Percentiles rank a stretch among this genome's conserved stretches.
Conservation (phyloP, 208 protist genomes). For the Lotmaria passim region DNA sequence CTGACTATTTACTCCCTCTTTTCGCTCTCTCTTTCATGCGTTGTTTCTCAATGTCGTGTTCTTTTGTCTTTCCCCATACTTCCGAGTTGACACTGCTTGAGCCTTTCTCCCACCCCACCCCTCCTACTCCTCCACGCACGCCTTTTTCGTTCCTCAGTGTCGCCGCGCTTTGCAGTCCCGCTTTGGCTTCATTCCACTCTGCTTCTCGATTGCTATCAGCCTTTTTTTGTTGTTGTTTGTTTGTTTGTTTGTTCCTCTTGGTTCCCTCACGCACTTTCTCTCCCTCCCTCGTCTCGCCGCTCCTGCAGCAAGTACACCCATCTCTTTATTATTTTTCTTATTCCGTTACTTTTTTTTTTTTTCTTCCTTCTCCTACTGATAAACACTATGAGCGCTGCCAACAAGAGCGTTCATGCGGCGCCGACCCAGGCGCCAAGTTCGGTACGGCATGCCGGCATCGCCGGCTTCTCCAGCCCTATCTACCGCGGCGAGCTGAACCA, state of each 20-base stretch:
- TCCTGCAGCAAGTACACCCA: too few relatives aligned
- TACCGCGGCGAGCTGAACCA: slow-evolving; percentile 23
- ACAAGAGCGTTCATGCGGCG: not conserved
- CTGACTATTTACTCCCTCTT: too few relatives aligned
- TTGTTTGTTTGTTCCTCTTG: not conserved
- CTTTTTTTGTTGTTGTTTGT: slow-evolving; percentile 11
- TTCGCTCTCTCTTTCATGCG: slow-evolving; percentile 9
- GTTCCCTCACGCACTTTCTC: too few relatives aligned
- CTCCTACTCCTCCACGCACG: too few relatives aligned
- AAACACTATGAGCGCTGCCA: not conserved
- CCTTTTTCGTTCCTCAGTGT: too few relatives aligned
- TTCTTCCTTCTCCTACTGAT: slow-evolving; percentile 8
- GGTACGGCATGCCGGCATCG: slow-evolving; percentile 28
- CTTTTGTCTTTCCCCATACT: not conserved
- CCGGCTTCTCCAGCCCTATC: slow-evolving; percentile 30
- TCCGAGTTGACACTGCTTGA: too few relatives aligned
- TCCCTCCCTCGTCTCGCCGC: too few relatives aligned
- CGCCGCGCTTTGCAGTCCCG: too few relatives aligned
- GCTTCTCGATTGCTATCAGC: too few relatives aligned
- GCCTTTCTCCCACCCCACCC: too few relatives aligned
- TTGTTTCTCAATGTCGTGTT: not conserved
- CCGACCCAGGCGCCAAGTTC: not conserved
- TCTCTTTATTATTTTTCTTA: too few relatives aligned
- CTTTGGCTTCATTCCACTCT: too few relatives aligned
- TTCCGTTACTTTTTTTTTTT: slow-evolving; percentile 6